These are phyloP conservation scores for Stagonosporopsis tanaceti DNA, from an alignment of 2,329 filamentous ascomycete genomes.

Conservation along the genomic window DNA sequence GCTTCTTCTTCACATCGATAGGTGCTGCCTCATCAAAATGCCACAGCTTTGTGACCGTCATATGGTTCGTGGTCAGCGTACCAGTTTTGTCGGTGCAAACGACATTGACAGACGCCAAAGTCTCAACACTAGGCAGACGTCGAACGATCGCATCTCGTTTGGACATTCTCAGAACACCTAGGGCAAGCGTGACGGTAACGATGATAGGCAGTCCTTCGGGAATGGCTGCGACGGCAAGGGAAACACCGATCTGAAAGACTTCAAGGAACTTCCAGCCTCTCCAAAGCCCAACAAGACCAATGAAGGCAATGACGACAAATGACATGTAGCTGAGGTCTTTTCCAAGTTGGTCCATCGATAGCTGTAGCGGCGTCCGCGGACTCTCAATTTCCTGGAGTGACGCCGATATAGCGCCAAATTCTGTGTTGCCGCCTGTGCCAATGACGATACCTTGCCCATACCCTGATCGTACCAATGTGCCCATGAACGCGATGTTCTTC, in stretches of 20 bases:
- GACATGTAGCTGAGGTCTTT: slow-evolving; percentile 97
- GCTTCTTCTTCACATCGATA: slow-evolving; percentile 65
- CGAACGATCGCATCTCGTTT: slow-evolving; percentile 94
- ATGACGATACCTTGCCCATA: slow-evolving; percentile 98
- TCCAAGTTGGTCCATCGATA: slow-evolving; percentile 97
- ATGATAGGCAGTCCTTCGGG: slow-evolving; percentile 97
- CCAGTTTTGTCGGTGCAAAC: slow-evolving; percentile 98
- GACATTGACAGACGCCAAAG: slow-evolving; percentile 98
- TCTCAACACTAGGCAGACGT: slow-evolving; percentile 95
- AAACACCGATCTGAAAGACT: slow-evolving; percentile 97
- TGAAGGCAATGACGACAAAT: slow-evolving; percentile 91
- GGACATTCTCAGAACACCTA: slow-evolving; percentile 96
- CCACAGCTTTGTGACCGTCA: slow-evolving; percentile 98
- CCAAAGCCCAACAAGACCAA: slow-evolving; percentile 87
- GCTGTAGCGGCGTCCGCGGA: slow-evolving; percentile 88
- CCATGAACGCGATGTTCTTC: slow-evolving; percentile 98
- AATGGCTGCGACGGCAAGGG: slow-evolving; percentile 93
- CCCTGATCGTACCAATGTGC: slow-evolving; percentile 91
- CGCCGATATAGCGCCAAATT: slow-evolving; percentile 95
- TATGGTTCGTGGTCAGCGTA: slow-evolving; percentile 95
- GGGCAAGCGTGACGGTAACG: slow-evolving; percentile 92
- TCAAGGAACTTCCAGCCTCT: slow-evolving; percentile 90
- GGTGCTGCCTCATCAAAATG: slow-evolving; percentile 75
- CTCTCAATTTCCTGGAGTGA: slow-evolving; percentile 95
- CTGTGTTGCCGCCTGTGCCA: slow-evolving; percentile 89